Evolutionary conservation across 2,329 filamentous ascomycete genomes (phyloP), one percentile per base, ranked within the genome.

Genomic region (Colletotrichum lindemuthianum): DNA sequence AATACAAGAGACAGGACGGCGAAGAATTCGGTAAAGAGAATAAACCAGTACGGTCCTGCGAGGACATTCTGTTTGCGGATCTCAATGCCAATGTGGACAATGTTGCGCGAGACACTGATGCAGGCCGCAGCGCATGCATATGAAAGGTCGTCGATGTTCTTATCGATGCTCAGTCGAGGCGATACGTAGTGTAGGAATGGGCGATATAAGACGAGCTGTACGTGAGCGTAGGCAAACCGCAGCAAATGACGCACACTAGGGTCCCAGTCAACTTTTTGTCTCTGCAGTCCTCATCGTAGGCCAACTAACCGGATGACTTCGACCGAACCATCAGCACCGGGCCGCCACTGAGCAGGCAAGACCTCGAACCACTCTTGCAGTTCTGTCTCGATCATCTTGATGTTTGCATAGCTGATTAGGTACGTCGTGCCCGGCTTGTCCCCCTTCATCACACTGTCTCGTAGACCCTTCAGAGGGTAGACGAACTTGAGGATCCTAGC

Each of bases 1-100:
- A 92, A 96, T 1, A 95, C 82, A 49, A 96, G 81, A 0, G 92
- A 92, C 37, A 96, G 80, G 37, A 95, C 90, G 12, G 91, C 89
- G 73, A 93, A 94, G 77, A 93, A 94, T 13, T 92, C 90, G 2
- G 91, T 93, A 73, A 93, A 95, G 73, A 95, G 87, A 69, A 92
- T 91, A 72, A 95, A 95, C 92, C 92, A 96, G 75, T 93, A 94
- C 0, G 92, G 90, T 1, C 92, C 92, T 67, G 90, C 90, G n/a
- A 96, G 81, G 7, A 92, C 81, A 4, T 89, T 86, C 71, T 90
- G 86, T 72, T 89, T 90, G 69, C 90, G 89, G 81, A 94, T 94
- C 71, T 93, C 90, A 24, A 88, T 84, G 5, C 90, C 90, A 63
- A 95, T 92, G 71, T 94, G 91, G 39, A 96, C 87, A 66, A 96